These are phyloP conservation scores for Pythium monospermum DNA, from an alignment of 352 stramenopile genomes.

Conservation along the genomic window DNA sequence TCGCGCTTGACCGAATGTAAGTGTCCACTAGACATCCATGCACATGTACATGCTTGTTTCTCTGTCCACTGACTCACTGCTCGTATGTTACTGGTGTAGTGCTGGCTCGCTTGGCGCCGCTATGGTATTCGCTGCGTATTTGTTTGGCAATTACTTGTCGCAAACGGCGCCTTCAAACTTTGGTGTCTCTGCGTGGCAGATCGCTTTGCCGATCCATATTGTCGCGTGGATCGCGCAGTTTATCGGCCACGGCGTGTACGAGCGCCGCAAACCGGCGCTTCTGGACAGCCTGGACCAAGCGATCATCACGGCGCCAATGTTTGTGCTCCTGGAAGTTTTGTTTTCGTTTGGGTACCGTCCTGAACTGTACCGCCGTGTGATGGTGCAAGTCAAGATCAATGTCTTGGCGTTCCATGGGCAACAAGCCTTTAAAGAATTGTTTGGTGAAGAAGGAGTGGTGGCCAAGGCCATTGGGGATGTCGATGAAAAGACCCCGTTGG, in stretches of 20 bases:
- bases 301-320: slow-evolving; percentile 77
- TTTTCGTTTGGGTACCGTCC: slow-evolving; percentile 75
- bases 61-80: background rate
- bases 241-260: slow-evolving; percentile 82
- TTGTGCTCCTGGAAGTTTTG: slow-evolving; percentile 78
- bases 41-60: too few relatives aligned
- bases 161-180: slow-evolving; percentile 28
- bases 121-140: slow-evolving; percentile 45
- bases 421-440: slow-evolving; percentile 14
- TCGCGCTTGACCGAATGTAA: slow-evolving; percentile 48
- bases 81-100: slow-evolving; percentile 18
- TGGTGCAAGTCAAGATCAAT: slow-evolving; percentile 58
- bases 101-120: slow-evolving; percentile 48
- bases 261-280: slow-evolving; percentile 76
- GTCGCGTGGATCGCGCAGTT: slow-evolving; percentile 74
- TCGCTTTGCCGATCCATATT: slow-evolving; percentile 54
- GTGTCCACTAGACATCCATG: slow-evolving; percentile 4
- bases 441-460: too few relatives aligned
- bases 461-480: background rate
- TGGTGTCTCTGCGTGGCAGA: slow-evolving; percentile 38
- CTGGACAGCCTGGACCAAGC: slow-evolving; percentile 84
- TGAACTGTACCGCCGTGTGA: slow-evolving; percentile 55
- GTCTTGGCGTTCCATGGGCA: slow-evolving; percentile 49
- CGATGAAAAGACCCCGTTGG: slow-evolving; percentile 9
- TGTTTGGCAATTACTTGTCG: slow-evolving; percentile 61